Evolutionary conservation across 2,329 filamentous ascomycete species (phyloP), one percentile per base, ranked within the genome.

Genomic region (Periconia digitata): DNA sequence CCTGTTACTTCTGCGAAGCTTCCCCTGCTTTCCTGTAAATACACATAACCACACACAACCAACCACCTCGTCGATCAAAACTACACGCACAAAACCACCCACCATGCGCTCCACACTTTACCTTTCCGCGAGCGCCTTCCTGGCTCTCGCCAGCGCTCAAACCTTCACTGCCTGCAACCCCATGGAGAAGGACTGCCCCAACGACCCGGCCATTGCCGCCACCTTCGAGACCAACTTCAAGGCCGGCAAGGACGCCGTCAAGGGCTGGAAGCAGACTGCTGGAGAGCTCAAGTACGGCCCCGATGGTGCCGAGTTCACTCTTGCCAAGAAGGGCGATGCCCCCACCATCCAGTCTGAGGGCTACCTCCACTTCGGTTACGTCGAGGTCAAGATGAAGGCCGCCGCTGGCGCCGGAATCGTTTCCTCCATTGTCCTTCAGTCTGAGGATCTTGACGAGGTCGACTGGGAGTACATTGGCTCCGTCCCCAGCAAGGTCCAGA

Each of bases 301-400:
- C 8, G 67, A 74, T 17, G 79, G 79, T 20, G 77, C 76, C 38
- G 69, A 74, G n/a, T 80, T 82, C 63, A 74, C 66, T 34, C 76
- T 82, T 54, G 66, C 63, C 39, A 76, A 74, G 53, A 70, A 71
- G 24, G 73, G 71, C 13, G 72, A 81, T 50, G 76, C 79, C 2
- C 79, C 79, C 1, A 95, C 90, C 1, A 81, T 95, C 53, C 81
- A 85, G 55, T 85, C 87, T 40, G 84, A 85, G 60, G 92, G 91
- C 69, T 94, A 90, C 75, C 87, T 95, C 72, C 91, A 95, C 77
- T 92, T 87, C 58, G 90, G 90, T 45, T 83, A 85, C 51, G 85
- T 90, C 47, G 89, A 94, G 71, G 80, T 92, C 49, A 79, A 83
- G 58, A 82, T 95, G 76, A 89, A 90, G 74, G 87, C 88, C 3